These are phyloP conservation scores for Sugiyamaella xylanicola DNA, from an alignment of 1,139 yeast genomes.

Conservation along the genomic window DNA sequence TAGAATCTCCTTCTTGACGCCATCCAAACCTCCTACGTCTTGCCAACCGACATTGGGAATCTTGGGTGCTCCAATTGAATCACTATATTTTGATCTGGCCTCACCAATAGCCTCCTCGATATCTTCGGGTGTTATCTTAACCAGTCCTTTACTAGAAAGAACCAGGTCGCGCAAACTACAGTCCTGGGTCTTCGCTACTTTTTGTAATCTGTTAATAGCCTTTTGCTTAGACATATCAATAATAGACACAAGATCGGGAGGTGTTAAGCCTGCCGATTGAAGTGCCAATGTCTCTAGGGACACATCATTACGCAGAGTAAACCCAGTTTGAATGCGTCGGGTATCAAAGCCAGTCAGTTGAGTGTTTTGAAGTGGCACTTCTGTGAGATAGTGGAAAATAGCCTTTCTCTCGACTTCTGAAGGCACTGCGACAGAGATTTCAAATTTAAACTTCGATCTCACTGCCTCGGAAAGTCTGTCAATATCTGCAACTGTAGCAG, in stretches of 20 bases:
- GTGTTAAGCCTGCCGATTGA: constrained; percentile 92
- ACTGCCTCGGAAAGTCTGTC: constrained; percentile 70
- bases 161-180: constrained; percentile 32
- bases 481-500: constrained; percentile 71
- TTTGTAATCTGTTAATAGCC: constrained; percentile 55
- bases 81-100: constrained; percentile 87
- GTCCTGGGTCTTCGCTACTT: constrained; percentile 33
- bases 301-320: constrained; percentile 52
- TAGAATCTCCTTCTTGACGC: constrained; percentile 86
- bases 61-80: constrained; percentile 94
- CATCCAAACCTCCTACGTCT: constrained; percentile 88
- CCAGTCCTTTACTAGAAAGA: constrained; percentile 46
- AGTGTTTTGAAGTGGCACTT: constrained; percentile 25
- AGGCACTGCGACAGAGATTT: constrained; percentile 75
- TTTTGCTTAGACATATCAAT: constrained; percentile 63
- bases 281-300: constrained; percentile 63
- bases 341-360: constrained; percentile 19
- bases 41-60: constrained; percentile 96
- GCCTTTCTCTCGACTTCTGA: constrained; percentile 68
- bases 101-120: constrained; percentile 72
- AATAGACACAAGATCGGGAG: constrained; percentile 76
- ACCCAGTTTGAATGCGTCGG: constrained; percentile 23
- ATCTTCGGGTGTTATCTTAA: constrained; percentile 63
- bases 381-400: constrained; percentile 58
- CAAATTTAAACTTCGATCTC: constrained; percentile 74